A percentile compares a stretch with the other conserved stretches of the same genome.
These are phyloP conservation scores for Phoma sp. DNA, from an alignment of 2,329 filamentous ascomycete species.

Conservation along the genomic window DNA sequence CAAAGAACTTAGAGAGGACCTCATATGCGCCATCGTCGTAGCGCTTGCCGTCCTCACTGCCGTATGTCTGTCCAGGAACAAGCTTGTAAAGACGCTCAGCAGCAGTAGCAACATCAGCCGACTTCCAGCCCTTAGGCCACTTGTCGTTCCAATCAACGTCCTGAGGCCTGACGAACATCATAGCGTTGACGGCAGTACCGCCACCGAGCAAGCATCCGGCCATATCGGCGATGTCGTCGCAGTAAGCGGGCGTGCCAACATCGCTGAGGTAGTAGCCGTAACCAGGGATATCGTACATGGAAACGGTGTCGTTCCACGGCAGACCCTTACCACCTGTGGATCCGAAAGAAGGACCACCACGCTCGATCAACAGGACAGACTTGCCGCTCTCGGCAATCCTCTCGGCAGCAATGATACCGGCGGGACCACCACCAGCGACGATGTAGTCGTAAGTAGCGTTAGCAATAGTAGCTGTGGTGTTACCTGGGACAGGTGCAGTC, in stretches of 20 bases:
- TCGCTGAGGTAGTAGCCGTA: constrained; percentile 43
- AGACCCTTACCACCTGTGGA: constrained; percentile 39
- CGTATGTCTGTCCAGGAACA: constrained; percentile 71
- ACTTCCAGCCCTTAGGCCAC: constrained; percentile 74
- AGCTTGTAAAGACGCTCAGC: constrained; percentile 70
- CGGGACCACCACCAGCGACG: constrained; percentile 65
- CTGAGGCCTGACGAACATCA: constrained; percentile 48
- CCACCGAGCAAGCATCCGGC: constrained; percentile 73
- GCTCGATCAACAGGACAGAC: constrained; percentile 64
- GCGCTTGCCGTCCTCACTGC: constrained; percentile 68
- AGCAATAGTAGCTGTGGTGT: constrained; percentile 42
- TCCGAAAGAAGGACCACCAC: constrained; percentile 46
- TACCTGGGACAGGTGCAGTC: constrained; percentile 32
- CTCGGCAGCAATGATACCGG: constrained; percentile 64
- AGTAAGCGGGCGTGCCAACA: constrained; percentile 48
- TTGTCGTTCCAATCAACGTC: constrained; percentile 70
- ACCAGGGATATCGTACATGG: constrained; percentile 48
- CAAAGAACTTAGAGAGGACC: constrained; percentile 66
- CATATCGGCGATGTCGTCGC: constrained; percentile 72
- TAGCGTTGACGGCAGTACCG: constrained; percentile 69
- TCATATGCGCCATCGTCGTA: constrained; percentile 70
- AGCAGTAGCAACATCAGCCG: constrained; percentile 64
- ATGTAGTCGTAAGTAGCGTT: constrained; percentile 65
- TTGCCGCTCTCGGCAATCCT: constrained; percentile 68
- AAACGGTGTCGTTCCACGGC: constrained; percentile 44